Conservation (phyloP, 2,329 filamentous ascomycete species). For the Arthrobotrys megalospora region DNA sequence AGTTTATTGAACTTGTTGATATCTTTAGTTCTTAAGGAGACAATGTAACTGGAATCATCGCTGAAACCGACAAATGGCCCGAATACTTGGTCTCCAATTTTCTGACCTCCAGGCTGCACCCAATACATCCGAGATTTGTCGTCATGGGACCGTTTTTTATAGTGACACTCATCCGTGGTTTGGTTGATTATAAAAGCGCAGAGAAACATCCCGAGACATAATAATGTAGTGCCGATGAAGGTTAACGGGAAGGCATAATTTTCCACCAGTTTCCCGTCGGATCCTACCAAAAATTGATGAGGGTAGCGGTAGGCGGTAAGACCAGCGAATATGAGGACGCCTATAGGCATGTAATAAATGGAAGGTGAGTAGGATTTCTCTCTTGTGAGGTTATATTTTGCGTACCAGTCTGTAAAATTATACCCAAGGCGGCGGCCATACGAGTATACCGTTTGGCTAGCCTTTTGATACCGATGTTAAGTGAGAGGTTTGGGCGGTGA, state of each 20-base stretch:
- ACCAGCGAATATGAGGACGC: conserved; percentile 52
- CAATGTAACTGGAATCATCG: conserved; percentile 3
- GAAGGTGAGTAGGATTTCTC: background rate
- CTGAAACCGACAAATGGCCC: conserved; percentile 41
- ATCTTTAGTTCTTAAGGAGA: conserved; percentile 11
- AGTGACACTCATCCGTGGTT: conserved; percentile 22
- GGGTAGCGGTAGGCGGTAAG: conserved; percentile 19
- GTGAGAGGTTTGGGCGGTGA: conserved; percentile 44
- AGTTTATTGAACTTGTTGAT: background rate
- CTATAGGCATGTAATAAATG: background rate
- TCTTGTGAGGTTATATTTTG: background rate
- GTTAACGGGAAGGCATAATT: conserved; percentile 52
- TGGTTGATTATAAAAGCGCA: conserved; percentile 59
- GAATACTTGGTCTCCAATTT: conserved; percentile 61
- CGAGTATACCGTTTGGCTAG: background rate
- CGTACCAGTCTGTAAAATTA: conserved; percentile 49
- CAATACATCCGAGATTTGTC: conserved; percentile 45
- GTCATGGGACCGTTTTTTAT: background rate
- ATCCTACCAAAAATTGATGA: background rate
- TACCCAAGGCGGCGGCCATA: conserved; percentile 32
- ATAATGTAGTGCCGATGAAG: conserved; percentile 34
- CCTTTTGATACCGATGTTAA: conserved; percentile 58
- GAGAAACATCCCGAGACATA: conserved; percentile 60
- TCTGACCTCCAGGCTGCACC: conserved; percentile 61
- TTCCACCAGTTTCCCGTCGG: background rate